A percentile compares a stretch with the other conserved stretches of the same genome.
phyloP scores from a whole-genome alignment of 306 rosid species.

The Herpetospermum pedunculosum region DNA sequence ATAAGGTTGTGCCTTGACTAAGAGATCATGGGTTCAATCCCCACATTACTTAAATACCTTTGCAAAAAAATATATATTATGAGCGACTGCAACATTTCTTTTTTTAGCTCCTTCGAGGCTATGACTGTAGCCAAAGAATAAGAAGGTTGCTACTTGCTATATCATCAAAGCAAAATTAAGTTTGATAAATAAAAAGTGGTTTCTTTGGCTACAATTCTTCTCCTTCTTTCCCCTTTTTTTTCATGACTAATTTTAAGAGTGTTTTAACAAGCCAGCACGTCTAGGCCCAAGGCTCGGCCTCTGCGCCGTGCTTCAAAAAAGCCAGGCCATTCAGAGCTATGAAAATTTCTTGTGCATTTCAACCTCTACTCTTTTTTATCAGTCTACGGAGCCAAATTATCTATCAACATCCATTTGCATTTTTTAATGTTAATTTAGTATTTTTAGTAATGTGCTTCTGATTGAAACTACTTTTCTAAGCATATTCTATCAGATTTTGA shows the following conservation, averaged over 20 bases:
- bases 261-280: too few relatives aligned
- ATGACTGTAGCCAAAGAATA: too few relatives aligned
- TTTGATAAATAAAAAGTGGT: background rate
- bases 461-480: background rate
- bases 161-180: background rate
- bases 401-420: background rate
- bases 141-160: constrained; percentile 3
- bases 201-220: background rate
- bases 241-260: too few relatives aligned
- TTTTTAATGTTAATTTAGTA: background rate
- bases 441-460: background rate
- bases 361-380: background rate
- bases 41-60: too few relatives aligned
- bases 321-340: too few relatives aligned
- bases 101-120: background rate
- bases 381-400: background rate
- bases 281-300: too few relatives aligned
- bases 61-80: too few relatives aligned
- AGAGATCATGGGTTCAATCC: too few relatives aligned
- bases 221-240: too few relatives aligned
- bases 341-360: background rate
- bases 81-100: background rate
- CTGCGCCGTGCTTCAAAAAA: too few relatives aligned
- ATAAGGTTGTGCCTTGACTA: too few relatives aligned
- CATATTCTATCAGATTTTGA: background rate